phyloP scores from a whole-genome alignment of 108 stramenopile genomes.

The Cyclotella baltica region DNA sequence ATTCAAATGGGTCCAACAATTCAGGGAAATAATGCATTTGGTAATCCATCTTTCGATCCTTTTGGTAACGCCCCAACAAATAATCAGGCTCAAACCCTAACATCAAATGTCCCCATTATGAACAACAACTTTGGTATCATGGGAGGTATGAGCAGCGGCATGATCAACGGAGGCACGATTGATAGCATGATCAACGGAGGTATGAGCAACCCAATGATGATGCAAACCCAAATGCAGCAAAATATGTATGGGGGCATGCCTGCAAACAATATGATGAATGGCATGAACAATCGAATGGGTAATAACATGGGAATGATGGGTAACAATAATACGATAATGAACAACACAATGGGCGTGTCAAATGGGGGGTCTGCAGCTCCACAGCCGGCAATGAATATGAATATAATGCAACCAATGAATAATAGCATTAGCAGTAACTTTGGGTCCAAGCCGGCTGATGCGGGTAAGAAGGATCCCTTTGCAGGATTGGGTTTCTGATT shows the following conservation, averaged over 20 bases:
- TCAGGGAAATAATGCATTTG: conserved; percentile 12
- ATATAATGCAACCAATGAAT: conserved; percentile 41
- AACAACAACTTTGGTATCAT: conserved; percentile 28
- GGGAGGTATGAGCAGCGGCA: conserved; percentile 25
- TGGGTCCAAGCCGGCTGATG: conserved; percentile 8
- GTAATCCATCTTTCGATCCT: conserved; percentile 33
- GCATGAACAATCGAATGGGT: conserved; percentile 1
- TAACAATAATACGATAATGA: conserved; percentile 17
- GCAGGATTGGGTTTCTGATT: conserved; percentile 48
- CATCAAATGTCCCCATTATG: conserved; percentile 33
- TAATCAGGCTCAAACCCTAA: conserved; percentile 14
- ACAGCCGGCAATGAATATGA: conserved; percentile 36
- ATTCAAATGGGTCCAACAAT: conserved; percentile 5
- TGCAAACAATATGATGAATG: conserved; percentile 37
- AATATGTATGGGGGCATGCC: neutral
- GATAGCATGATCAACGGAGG: neutral
- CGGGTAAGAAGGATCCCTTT: conserved; percentile 48
- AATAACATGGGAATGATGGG: neutral
- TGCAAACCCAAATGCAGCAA: neutral
- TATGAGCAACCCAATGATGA: neutral
- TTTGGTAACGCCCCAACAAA: conserved; percentile 26
- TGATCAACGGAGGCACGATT: conserved; percentile 27
- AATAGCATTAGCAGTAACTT: conserved; percentile 38
- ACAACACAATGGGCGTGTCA: conserved; percentile 45
- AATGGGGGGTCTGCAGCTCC: conserved; percentile 1